These are phyloP conservation scores for Pholiota microspora DNA, from an alignment of 768 basidiomycete species.

Conservation along the genomic window DNA sequence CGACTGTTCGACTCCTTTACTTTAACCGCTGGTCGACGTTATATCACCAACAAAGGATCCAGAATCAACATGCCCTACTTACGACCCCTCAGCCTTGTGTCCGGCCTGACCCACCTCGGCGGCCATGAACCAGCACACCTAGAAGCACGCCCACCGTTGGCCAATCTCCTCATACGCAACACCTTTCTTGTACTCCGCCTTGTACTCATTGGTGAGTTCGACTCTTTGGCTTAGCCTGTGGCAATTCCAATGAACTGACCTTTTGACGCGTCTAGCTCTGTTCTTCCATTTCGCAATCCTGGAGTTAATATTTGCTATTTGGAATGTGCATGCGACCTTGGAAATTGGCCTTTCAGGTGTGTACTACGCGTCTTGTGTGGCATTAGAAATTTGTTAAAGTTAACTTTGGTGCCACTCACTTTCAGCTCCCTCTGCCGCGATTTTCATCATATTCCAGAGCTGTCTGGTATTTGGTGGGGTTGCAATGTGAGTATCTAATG, in stretches of 20 bases:
- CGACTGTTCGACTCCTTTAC: conserved; percentile 2
- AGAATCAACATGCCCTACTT: conserved; percentile 15
- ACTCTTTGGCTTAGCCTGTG: not conserved
- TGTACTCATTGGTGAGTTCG: conserved; percentile 52
- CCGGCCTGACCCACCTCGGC: not conserved
- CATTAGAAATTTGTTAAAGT: not conserved
- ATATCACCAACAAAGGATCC: not conserved
- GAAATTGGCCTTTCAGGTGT: conserved; percentile 36
- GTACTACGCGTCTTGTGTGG: conserved; percentile 13
- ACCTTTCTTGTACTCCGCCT: conserved; percentile 57
- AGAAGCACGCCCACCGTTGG: not conserved
- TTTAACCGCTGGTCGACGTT: conserved; percentile 14
- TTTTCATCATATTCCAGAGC: conserved; percentile 49
- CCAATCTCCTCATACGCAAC: conserved; percentile 35
- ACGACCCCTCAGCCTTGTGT: conserved; percentile 8
- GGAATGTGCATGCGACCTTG: conserved; percentile 47
- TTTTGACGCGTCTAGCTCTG: conserved; percentile 27
- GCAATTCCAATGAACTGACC: not conserved
- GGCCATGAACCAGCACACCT: not conserved
- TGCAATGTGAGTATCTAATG: conserved; percentile 27
- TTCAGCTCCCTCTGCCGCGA: conserved; percentile 45
- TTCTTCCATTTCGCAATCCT: conserved; percentile 51
- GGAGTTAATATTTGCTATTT: conserved; percentile 52
- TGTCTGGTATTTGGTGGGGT: conserved; percentile 34
- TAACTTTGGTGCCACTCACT: not conserved